phyloP scores from a whole-genome alignment of 495 filamentous ascomycete genomes.

The Annulohypoxylon maeteangense region DNA sequence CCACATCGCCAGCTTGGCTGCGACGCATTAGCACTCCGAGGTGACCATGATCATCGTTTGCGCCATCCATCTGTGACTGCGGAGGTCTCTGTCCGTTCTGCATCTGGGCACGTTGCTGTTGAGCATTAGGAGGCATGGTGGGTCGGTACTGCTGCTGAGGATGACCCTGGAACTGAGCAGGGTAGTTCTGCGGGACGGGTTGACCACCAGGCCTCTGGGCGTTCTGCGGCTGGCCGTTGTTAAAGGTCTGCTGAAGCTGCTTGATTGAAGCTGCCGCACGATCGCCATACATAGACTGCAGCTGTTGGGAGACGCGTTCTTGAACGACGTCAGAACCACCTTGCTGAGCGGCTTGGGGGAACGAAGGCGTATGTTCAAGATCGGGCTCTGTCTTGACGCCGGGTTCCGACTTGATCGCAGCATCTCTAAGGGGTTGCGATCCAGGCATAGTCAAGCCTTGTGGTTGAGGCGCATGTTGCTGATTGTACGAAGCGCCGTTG shows the following conservation, averaged over 20 bases:
- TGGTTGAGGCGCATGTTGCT: conserved; percentile 51
- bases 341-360: conserved; percentile 50
- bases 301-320: conserved; percentile 53
- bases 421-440: conserved; percentile 52
- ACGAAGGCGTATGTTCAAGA: conserved; percentile 41
- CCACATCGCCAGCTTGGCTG: conserved; percentile 49
- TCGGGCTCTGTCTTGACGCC: conserved; percentile 51
- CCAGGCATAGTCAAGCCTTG: conserved; percentile 49
- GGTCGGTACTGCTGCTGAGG: conserved; percentile 62
- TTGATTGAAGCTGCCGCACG: conserved; percentile 76
- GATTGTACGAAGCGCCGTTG: conserved; percentile 50
- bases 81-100: conserved; percentile 54
- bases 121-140: conserved; percentile 44
- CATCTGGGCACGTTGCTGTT: conserved; percentile 52
- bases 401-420: conserved; percentile 78
- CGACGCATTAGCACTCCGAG: conserved; percentile 64
- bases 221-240: conserved; percentile 36
- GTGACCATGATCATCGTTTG: conserved; percentile 67
- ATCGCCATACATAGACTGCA: conserved; percentile 76
- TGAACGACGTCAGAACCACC: conserved; percentile 71
- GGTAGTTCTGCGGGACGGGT: conserved; percentile 45
- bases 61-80: conserved; percentile 77
- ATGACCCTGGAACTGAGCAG: conserved; percentile 52
- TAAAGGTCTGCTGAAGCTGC: conserved; percentile 65
- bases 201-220: conserved; percentile 43